phyloP scores from a whole-genome alignment of 129 eudicot species.

The Centella asiatica region DNA sequence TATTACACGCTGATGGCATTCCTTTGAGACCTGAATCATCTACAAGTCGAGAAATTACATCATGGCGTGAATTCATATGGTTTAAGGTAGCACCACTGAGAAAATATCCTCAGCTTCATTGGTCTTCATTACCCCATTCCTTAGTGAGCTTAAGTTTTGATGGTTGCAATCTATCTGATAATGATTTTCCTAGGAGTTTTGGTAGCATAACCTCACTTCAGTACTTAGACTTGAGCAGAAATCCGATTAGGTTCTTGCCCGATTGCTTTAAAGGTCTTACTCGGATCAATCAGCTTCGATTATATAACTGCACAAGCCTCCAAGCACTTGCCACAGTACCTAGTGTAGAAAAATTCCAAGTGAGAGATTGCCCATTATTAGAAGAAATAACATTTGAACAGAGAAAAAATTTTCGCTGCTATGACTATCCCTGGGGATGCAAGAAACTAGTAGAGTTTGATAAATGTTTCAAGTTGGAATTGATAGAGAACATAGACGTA shows the following conservation, averaged over 20 bases:
- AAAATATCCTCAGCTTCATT: not conserved
- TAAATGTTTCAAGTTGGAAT: not conserved
- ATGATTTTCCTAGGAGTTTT: slow-evolving; percentile 4
- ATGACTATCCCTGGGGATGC: not conserved
- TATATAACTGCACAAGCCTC: not conserved
- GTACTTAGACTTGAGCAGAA: not conserved
- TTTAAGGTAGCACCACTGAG: not conserved
- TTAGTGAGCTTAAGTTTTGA: slow-evolving; percentile 9
- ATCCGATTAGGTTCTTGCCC: slow-evolving; percentile 11
- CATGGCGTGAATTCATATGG: not conserved
- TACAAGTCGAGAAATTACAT: not conserved
- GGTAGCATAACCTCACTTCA: not conserved
- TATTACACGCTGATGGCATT: not conserved
- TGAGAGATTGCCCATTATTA: not conserved
- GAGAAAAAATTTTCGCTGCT: not conserved
- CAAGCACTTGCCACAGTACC: not conserved
- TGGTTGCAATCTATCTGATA: slow-evolving; percentile 8
- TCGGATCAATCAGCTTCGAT: not conserved
- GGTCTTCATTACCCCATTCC: not conserved
- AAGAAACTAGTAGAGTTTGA: not conserved
- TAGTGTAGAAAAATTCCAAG: not conserved
- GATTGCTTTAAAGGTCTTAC: slow-evolving; percentile 6
- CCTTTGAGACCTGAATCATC: not conserved
- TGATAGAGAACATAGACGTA: not conserved
- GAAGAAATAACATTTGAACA: not conserved